Base-by-base conservation (phyloP, 176 grass and related monocot species). In the Oryza nivara region DNA sequence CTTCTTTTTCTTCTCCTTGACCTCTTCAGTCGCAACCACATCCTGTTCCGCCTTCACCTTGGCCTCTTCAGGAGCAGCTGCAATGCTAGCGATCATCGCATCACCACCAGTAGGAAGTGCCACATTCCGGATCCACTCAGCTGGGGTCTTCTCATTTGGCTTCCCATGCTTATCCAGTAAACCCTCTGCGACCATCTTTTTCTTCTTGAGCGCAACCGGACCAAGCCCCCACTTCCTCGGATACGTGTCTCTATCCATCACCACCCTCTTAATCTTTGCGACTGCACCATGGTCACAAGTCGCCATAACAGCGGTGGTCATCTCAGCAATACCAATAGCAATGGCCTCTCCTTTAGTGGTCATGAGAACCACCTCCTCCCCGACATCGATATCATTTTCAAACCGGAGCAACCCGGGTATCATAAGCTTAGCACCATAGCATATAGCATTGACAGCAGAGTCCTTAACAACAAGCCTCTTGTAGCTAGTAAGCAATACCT, bases 361-460 rank as follows among this genome's bases (percentile, higher is more conserved):
- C 89, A 98, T 98, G 51, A 98, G 87, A 28, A 95, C 89, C 1
- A 98, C 88, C 77, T 98, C 96, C 70, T 92, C 96, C 46, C 96
- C 96, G 3, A 85, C 92, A 56, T 98, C 96, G n/a, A 93, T 93
- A 45, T 98, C 96, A 78, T 95, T 98, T 68, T 98, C 96, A 68
- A 98, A 98, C 66, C 93, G 83, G 11, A 98, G 90, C 76, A 98
- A 48, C 41, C 96, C 93, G 61, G 96, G 96, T 78, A 95, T 95
- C 96, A 98, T 98, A 76, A 98, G 83, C 85, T 98, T 98, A 20
- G 96, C 96, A 40, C 96, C 96, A 71, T 98, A 98, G 70, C 96
- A 98, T 32, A 98, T 93, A 70, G 93, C 96, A 93, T 98, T 98
- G 10, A 95, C 93, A 20, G 93, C 91, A 40, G 96, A 98, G 38